Evolutionary conservation across 306 rosid species (phyloP), one percentile per base, ranked within the genome.

Genomic region (Lablab purpureus): DNA sequence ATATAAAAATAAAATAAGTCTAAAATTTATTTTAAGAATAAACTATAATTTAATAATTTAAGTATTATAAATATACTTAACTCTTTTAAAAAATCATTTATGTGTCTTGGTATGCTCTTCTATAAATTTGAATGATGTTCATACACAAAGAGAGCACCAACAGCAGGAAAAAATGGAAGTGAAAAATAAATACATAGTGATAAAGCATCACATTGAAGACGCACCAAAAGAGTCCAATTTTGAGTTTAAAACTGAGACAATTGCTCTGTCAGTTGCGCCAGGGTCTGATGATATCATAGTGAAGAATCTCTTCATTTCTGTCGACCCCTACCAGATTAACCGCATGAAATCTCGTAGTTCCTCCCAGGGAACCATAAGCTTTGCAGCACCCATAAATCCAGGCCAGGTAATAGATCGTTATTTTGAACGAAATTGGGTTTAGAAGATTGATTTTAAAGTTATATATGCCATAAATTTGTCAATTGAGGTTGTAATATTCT

Each of bases 271-370:
- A 3, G 28, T 84, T 36, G 71, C 51, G 51, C 17, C 84, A 22
- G 89, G 85, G 11, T 87, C 88, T 13, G 83, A 80, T 27, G 87
- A 82, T 19, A 50, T 91, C 46, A 71, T 91, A 3, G 81, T 93
- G 4, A 90, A 87, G 82, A 90, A 85, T 85, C 83, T 92, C 2
- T 89, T 81, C 45, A 83, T 89, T 12, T 93, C 97, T 0, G 71
- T 93, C 7, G 96, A 93, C 25, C 97, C 97, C 0, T 88, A 83
- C 50, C 90, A 88, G 80, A 13, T 91, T 11, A 93, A 89, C 71
- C 88, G 93, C 74, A 89, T 93, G 94, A 91, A 91, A 30, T 55
- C 21, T 25, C 3, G 43, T 3, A 87, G 89, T 25, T 40, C 91
- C 37, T 84, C 94, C 0, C 91, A 90, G 0, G 82, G 25, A 1